Evolutionary conservation across 2,329 filamentous ascomycete genomes (phyloP).

Genomic region (Apiospora hydei): DNA sequence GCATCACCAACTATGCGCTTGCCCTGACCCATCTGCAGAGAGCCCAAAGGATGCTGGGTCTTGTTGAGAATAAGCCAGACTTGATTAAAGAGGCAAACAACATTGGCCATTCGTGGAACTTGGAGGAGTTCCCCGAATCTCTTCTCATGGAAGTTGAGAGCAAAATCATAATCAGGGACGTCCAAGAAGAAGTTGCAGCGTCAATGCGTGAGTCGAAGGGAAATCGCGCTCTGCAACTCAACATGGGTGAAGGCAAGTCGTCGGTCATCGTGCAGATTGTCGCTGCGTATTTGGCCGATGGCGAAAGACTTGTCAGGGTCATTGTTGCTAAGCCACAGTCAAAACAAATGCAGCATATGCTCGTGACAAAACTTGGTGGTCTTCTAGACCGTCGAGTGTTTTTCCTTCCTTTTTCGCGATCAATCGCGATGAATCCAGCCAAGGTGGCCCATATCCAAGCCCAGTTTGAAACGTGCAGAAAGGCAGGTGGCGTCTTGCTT

Average conservation of each 20-base stretch:
- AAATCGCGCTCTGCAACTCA: conserved; percentile 50
- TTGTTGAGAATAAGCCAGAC: conserved; percentile 32
- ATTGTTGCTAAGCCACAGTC: conserved; percentile 68
- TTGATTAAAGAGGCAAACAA: conserved; percentile 55
- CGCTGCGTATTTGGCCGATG: conserved; percentile 59
- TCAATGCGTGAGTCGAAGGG: conserved; percentile 34
- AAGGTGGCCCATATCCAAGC: conserved; percentile 58
- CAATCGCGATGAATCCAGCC: conserved; percentile 47
- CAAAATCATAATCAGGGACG: conserved; percentile 64
- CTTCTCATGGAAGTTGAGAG: conserved; percentile 71
- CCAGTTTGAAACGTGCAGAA: conserved; percentile 55
- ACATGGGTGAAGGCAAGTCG: conserved; percentile 68
- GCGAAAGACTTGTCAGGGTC: conserved; percentile 59
- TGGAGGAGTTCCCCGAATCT: conserved; percentile 61
- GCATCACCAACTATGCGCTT: conserved; percentile 49
- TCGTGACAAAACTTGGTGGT: conserved; percentile 62
- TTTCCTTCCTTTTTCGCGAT: conserved; percentile 66
- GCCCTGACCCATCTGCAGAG: conserved; percentile 50
- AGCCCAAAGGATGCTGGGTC: conserved; percentile 47
- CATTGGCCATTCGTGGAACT: conserved; percentile 62
- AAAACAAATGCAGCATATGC: conserved; percentile 65
- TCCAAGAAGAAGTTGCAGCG: conserved; percentile 64
- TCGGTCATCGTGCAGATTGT: conserved; percentile 74
- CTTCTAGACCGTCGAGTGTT: conserved; percentile 61
- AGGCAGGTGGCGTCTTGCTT: conserved; percentile 61